Base-by-base conservation (phyloP, 2,329 filamentous ascomycete species). In the Cercospora canescens region DNA sequence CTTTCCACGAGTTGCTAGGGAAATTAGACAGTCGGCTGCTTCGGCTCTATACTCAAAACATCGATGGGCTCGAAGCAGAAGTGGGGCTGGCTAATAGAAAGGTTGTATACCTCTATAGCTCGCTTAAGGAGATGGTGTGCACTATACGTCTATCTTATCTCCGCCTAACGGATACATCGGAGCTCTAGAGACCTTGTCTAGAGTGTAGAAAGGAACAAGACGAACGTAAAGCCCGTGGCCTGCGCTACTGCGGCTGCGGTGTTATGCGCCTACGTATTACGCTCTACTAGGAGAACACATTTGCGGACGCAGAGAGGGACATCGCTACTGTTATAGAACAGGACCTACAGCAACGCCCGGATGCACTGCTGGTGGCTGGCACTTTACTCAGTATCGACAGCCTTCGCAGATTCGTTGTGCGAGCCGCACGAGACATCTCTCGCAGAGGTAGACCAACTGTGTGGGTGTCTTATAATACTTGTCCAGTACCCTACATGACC, bases 21-120 rank as follows among this genome's bases (percentile, higher is more conserved):
- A 32, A 11, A 34, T 28, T 60, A 21, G 34, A 34, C 4, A 28
- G 21, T 45, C 57, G 57, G 14, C 24, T 60, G 9, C 34, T 60
- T 45, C 57, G 57, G 18, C 24, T 60, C 39, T 60, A 60, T 14
- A 60, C 57, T 45, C 24, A 60, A 35, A 60, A 60, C 57, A 45
- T 60, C 9, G 37, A 60, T 34, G 24, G 57, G 4, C 37, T 60
- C 6, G 37, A 60, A 45, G 24, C 18, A 7, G 34, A 60, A 41
- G 21, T 32, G 16, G 16, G 37, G 57, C 57, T 24, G 7, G 18
- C 34, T 28, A 3, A 16, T 48, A 14, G 24, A 35, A 48, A 24
- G 37, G 37, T 60, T 24, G 24, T 60, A 28, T 11, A 21, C 14
- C 37, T 60, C 34, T 14, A 60, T 34, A 14, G 57, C 32, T 41